Conservation (phyloP, 1,139 yeast species). For the Geotrichum phurueaensis region DNA sequence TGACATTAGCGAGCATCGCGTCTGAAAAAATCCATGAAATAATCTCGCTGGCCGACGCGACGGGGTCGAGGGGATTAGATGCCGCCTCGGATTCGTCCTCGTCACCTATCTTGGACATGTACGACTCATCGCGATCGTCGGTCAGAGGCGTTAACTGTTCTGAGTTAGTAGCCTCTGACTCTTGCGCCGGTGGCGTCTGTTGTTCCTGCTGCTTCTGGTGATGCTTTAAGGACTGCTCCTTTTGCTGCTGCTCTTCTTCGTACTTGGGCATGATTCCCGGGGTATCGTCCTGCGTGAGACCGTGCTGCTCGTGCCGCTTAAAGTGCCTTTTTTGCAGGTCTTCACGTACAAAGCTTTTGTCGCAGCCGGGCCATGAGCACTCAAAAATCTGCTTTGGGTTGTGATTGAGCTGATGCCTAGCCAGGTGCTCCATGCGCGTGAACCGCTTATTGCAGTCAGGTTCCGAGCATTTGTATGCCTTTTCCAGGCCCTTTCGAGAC, state of each 20-base stretch:
- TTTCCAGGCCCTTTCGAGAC: conserved; percentile 33
- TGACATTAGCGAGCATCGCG: conserved; percentile 29
- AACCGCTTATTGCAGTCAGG: conserved; percentile 56
- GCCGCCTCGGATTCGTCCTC: background rate
- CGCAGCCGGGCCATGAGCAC: conserved; percentile 17
- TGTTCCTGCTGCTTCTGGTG: background rate
- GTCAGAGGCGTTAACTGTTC: background rate
- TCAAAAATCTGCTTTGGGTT: conserved; percentile 14
- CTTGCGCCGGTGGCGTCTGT: background rate
- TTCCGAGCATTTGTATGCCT: conserved; percentile 42
- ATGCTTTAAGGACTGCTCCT: background rate
- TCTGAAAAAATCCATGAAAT: conserved; percentile 38
- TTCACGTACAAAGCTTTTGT: conserved; percentile 16
- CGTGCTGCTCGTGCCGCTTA: conserved; percentile 13
- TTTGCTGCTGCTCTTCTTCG: background rate
- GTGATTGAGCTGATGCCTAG: conserved; percentile 17
- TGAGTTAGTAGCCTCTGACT: background rate
- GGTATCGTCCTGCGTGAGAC: background rate
- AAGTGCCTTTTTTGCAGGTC: conserved; percentile 15
- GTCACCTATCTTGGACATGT: background rate
- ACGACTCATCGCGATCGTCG: background rate
- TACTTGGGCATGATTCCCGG: background rate
- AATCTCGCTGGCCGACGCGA: conserved; percentile 21
- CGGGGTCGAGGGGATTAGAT: background rate
- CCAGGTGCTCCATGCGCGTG: conserved; percentile 45